Evolutionary conservation across 805 yeast species (phyloP).

Genomic region (Lachancea quebecensis): DNA sequence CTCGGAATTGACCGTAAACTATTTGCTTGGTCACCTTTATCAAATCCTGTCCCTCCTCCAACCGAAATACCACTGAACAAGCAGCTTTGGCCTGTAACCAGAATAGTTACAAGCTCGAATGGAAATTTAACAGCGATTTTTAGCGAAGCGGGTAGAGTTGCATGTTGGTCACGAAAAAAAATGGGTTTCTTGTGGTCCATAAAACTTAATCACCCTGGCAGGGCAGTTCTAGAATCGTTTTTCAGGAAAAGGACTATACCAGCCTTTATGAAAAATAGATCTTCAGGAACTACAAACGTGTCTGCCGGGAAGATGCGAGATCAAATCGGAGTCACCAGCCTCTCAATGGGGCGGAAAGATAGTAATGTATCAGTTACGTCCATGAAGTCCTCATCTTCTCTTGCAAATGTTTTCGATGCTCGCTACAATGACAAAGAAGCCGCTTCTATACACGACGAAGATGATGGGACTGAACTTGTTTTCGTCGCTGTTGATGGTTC

Average conservation of each 20-base stretch:
- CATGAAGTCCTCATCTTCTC: constrained; percentile 16
- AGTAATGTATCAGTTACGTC: constrained; percentile 26
- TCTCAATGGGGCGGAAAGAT: constrained; percentile 29
- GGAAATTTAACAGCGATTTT: constrained; percentile 55
- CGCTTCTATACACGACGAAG: constrained; percentile 12
- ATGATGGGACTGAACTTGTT: constrained; percentile 37
- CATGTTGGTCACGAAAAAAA: constrained; percentile 52
- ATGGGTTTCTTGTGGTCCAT: constrained; percentile 55
- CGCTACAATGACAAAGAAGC: constrained; percentile 14
- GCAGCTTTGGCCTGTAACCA: constrained; percentile 56
- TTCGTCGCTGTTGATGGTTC: constrained; percentile 47
- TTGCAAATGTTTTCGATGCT: constrained; percentile 17
- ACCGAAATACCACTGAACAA: constrained; percentile 37
- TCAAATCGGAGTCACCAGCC: constrained; percentile 7
- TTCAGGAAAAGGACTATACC: constrained; percentile 51
- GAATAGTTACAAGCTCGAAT: constrained; percentile 47
- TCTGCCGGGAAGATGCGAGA: not conserved
- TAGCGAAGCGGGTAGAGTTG: constrained; percentile 44
- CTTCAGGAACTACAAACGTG: constrained; percentile 11
- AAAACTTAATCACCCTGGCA: constrained; percentile 33
- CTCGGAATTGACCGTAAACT: constrained; percentile 70
- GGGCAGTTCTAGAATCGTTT: constrained; percentile 47
- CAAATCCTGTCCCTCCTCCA: constrained; percentile 41
- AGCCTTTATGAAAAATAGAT: constrained; percentile 35
- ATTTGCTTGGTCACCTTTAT: constrained; percentile 66